Evolutionary conservation across 805 yeast genomes (phyloP).

Genomic region (Zygotorulaspora chibaensis): DNA sequence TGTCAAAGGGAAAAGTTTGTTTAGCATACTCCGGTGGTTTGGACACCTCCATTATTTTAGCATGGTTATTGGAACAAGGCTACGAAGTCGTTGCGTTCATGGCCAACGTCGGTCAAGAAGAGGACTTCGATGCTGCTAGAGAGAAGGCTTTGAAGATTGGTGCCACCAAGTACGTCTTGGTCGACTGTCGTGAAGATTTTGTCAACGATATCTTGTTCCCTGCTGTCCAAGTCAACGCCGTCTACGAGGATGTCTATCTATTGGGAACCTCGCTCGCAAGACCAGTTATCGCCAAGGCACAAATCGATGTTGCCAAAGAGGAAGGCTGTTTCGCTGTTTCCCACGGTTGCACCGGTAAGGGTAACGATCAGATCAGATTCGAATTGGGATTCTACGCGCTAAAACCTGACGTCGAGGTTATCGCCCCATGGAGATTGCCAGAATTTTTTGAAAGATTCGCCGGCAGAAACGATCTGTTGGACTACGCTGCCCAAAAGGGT

Average conservation of each 20-base stretch:
- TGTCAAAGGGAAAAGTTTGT: conserved; percentile 99
- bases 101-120: conserved; percentile 99
- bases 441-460: conserved; percentile 91
- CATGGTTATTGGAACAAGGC: conserved; percentile 97
- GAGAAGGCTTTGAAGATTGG: conserved; percentile 95
- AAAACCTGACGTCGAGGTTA: conserved; percentile 93
- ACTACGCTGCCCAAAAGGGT: conserved; percentile 85
- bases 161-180: conserved; percentile 91
- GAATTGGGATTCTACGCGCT: conserved; percentile 96
- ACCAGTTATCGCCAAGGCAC: conserved; percentile 98
- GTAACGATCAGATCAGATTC: conserved; percentile 98
- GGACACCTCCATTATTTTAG: conserved; percentile 95
- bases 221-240: conserved; percentile 95
- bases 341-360: conserved; percentile 99
- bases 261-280: conserved; percentile 98
- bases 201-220: conserved; percentile 90
- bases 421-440: conserved; percentile 99
- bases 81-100: conserved; percentile 97
- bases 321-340: conserved; percentile 98
- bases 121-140: conserved; percentile 96
- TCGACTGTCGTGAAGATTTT: conserved; percentile 91
- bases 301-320: conserved; percentile 91
- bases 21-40: conserved; percentile 99
- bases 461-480: conserved; percentile 94
- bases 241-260: conserved; percentile 94